Evolutionary conservation across 2,329 filamentous ascomycete species (phyloP), one percentile per base, ranked within the genome.

Genomic region (Cordyceps sp.): DNA sequence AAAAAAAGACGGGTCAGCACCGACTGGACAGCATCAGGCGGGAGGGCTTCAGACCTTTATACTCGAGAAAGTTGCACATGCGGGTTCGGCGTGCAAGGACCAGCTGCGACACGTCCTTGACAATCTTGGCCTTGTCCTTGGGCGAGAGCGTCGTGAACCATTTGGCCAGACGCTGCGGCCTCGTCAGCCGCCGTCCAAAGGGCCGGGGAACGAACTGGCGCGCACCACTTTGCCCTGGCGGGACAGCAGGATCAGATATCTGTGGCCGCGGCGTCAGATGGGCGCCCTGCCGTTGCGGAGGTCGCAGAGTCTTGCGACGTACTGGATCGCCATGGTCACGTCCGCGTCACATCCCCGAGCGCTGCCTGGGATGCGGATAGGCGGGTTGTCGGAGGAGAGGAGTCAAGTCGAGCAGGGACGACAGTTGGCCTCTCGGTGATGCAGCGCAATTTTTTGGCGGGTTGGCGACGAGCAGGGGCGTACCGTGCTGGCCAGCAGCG

Each of bases 41-140:
- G 10, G 6, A 30, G 20, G 30, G 31, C 32, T 23, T 40, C 53
- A 30, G 45, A 92, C 88, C 88, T 75, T 98, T 98, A 61, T 98
- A 98, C 56, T 98, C 90, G 38, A 98, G 73, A 59, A 98, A 98
- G 62, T 98, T 98, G 73, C 90, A 98, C 90, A 98, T 98, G 55
- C 90, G 84, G 37, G 90, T 96, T 50, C 90, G 75, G 45, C 90
- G 75, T 40, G 90, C 90, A 44, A 98, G 77, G 45, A 98, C 90
- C 31, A 96, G 80, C 61, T 96, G 90, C 38, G 90, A 85, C 49
- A 98, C 90, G 67, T 98, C 90, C 61, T 98, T 98, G 69, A 98
- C 88, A 54, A 98, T 96, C 70, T 98, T 98, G 60, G 88, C 90
- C 66, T 98, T 98, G 53, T 98, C 90, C 61, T 80, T 94, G 41